Percentiles rank a stretch among this genome's conserved stretches.
These are phyloP conservation scores for Jacaranda mimosifolia DNA, from an alignment of 257 asterid species.

Conservation along the genomic window DNA sequence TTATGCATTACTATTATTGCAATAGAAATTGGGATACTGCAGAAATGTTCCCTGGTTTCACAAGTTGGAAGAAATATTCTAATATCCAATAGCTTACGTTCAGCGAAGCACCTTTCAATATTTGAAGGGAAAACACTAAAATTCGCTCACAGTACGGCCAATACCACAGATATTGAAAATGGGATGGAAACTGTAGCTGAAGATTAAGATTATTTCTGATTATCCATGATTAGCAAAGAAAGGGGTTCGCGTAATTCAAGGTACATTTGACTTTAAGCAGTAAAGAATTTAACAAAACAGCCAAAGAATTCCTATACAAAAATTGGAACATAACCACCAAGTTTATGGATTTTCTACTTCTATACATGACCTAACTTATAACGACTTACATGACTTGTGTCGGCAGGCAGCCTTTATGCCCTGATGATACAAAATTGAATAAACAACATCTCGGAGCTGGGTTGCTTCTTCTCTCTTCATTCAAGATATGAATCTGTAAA, in stretches of 20 bases:
- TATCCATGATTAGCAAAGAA: too few species aligned
- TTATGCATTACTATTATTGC: not conserved
- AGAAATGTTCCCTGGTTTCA: not conserved
- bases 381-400: not conserved
- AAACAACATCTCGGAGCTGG: not conserved
- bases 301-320: slow-evolving; percentile 39
- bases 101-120: too few species aligned
- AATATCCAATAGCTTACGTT: not conserved
- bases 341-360: slow-evolving; percentile 26
- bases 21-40: not conserved
- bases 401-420: slow-evolving; percentile 25
- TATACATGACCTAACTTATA: slow-evolving; percentile 36
- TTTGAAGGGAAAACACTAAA: too few species aligned
- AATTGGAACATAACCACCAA: slow-evolving; percentile 18
- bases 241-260: not conserved
- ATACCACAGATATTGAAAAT: too few species aligned
- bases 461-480: slow-evolving; percentile 5
- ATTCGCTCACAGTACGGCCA: too few species aligned
- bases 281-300: slow-evolving; percentile 5
- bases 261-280: not conserved
- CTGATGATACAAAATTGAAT: slow-evolving; percentile 14
- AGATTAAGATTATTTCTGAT: too few species aligned
- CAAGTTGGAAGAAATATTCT: too few species aligned
- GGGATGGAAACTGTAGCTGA: too few species aligned
- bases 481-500: not conserved